Evolutionary conservation across 169 alveolate species (phyloP), one percentile per base, ranked within the genome.

Genomic region (Plasmodium yoelii): DNA sequence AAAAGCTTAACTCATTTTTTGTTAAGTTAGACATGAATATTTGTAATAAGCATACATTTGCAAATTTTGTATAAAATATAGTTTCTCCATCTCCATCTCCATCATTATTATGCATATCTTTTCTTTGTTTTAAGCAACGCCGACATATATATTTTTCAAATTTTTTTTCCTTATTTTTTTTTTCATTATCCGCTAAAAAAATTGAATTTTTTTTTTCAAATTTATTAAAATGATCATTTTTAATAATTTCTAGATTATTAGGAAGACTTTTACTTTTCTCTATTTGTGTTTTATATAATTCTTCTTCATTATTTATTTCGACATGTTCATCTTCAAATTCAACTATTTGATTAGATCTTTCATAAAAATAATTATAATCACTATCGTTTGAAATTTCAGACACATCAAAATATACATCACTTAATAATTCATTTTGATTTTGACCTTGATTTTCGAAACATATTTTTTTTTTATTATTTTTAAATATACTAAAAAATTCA

Each of bases 331-430:
- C 28, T 10, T 68, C 89, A 13, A 49, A 18, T 1, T 73, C 89
- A 19, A 12, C 61, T 0, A 80, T 4, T 28, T 80, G 82, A 15
- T 80, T 80, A 3, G 82, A 51, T 28, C 53, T 80, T n/a, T 80
- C 90, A 67, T 51, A 80, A 65, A 80, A 80, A 60, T 64, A 65
- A 51, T 80, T 67, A 57, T 80, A 80, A 59, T 80, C 90, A 53
- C 82, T 65, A 22, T 80, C 90, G 8, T 56, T 80, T 5, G 90
- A 65, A 7, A n/a, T 72, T 22, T 80, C 28, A 2, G 90, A 80
- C n/a, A 80, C 73, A 46, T 80, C 90, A 24, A 69, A 64, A 39
- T 80, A 80, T 24, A 80, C 12, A 22, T 80, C 90, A 19, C 82
- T 80, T 68, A 80, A 42, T 42, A 53, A 1, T 0, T 65, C 90